Percentiles rank a stretch among this genome's conserved stretches.
phyloP scores from a whole-genome alignment of 1,139 yeast genomes.

The Scheffersomyces quercinus region DNA sequence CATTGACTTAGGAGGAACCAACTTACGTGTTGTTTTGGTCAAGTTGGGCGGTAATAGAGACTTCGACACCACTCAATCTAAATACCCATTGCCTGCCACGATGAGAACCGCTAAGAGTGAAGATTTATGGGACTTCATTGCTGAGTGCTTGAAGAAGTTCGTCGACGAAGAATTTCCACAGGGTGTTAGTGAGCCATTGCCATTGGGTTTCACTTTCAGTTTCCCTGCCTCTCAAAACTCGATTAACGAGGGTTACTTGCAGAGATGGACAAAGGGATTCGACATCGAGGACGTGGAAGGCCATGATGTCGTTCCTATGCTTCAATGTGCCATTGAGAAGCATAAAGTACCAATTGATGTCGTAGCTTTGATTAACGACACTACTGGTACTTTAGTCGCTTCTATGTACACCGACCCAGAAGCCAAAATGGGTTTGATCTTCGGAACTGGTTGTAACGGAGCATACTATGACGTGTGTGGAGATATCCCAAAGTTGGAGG shows the following conservation, averaged over 20 bases:
- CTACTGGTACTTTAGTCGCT: constrained; percentile 96
- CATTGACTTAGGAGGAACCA: constrained; percentile 94
- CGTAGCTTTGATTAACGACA: constrained; percentile 92
- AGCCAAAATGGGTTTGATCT: constrained; percentile 92
- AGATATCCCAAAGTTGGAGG: constrained; percentile 82
- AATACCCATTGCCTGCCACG: constrained; percentile 69
- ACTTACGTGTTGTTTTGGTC: constrained; percentile 85
- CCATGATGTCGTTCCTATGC: constrained; percentile 88
- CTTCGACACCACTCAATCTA: constrained; percentile 81
- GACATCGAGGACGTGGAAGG: constrained; percentile 95
- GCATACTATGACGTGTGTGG: constrained; percentile 84
- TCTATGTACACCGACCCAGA: constrained; percentile 88
- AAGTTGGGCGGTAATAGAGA: constrained; percentile 74
- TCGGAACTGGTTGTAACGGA: constrained; percentile 98
- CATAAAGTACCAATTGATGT: constrained; percentile 75
- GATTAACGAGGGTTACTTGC: constrained; percentile 83
- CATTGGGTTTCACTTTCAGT: constrained; percentile 93
- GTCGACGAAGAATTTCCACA: constrained; percentile 61
- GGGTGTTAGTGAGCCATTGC: constrained; percentile 56
- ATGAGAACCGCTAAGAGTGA: constrained; percentile 81
- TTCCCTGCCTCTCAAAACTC: constrained; percentile 87
- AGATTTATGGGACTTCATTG: constrained; percentile 82
- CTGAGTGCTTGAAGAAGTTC: constrained; percentile 69
- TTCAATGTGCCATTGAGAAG: constrained; percentile 70
- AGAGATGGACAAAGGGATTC: constrained; percentile 98